Base-by-base conservation (phyloP, 208 protist genomes). In the Trypanosoma mega region DNA sequence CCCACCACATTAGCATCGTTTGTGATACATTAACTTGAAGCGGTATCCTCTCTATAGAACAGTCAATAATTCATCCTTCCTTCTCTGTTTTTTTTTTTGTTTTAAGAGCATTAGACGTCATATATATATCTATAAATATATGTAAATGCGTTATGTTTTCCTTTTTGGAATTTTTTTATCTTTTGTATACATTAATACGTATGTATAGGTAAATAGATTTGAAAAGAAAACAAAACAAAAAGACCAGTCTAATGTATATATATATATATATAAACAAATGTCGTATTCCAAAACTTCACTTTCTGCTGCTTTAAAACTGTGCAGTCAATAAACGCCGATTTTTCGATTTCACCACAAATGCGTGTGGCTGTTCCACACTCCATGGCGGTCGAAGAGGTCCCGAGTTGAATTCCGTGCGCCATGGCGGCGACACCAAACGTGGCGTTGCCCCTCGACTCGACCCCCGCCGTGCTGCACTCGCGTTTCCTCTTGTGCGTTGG, bases 371-470 rank as follows among this genome's bases (percentile, higher is more conserved):
- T 14, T 66, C 66, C 41, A 78, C 53, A 52, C 76, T 86, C 81
- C 84, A 91, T 44, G 69, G 72, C 0, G 72, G 84, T 4, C 71
- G 69, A n/a, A 82, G 24, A 11, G 78, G 72, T 9, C 48, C 58
- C 14, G 73, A 71, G 47, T 91, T 91, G 3, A 72, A 54, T 27
- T 91, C 84, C n/a, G 84, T 91, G 20, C 84, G 58, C 81, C 84
- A 89, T 26, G 82, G 82, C 2, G 82, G 82, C 9, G 81, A 84
- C 2, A 78, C 70, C 16, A 65, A 60, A 37, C 63, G 72, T 11
- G 34, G 58, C 30, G 63, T 56, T 31, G 70, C 50, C 4, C 37
- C 18, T 24, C 56, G 63, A 20, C 54, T 51, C 26, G 46, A 53
- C 23, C 20, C 34, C 16, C 29, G 16, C 29, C 33, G 34, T 8